Evolutionary conservation across 2,329 filamentous ascomycete genomes (phyloP).

Genomic region (Fusarium globosum): DNA sequence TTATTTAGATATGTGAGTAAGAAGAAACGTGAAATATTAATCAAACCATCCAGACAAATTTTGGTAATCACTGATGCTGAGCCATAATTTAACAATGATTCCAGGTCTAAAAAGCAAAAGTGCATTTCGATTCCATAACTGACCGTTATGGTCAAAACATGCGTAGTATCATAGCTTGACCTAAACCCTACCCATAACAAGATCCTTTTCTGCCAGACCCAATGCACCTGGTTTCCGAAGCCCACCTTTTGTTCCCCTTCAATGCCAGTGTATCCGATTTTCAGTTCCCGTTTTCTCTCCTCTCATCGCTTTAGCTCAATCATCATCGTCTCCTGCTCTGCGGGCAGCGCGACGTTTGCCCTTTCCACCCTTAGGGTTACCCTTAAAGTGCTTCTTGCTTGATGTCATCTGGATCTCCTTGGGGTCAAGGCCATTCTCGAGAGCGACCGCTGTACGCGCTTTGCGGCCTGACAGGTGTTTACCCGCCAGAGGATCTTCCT

Average conservation of each 20-base stretch:
- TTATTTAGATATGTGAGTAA: constrained; percentile 14
- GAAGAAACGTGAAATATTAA: background rate
- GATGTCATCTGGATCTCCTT: constrained; percentile 74
- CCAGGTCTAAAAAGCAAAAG: constrained; percentile 33
- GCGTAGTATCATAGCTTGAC: constrained; percentile 31
- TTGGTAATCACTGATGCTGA: background rate
- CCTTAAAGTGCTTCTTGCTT: constrained; percentile 96
- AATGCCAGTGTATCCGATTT: constrained; percentile 49
- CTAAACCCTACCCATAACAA: constrained; percentile 26
- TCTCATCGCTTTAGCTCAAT: constrained; percentile 50
- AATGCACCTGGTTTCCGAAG: constrained; percentile 58
- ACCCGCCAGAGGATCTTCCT: constrained; percentile 49
- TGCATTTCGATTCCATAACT: constrained; percentile 33
- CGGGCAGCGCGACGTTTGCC: constrained; percentile 54
- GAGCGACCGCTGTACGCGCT: constrained; percentile 79
- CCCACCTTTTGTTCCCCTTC: constrained; percentile 56
- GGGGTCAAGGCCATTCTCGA: constrained; percentile 87
- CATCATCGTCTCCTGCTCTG: constrained; percentile 34
- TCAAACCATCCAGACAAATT: background rate
- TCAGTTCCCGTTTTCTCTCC: constrained; percentile 59
- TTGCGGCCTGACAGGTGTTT: constrained; percentile 88
- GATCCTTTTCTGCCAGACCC: constrained; percentile 34
- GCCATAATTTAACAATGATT: background rate
- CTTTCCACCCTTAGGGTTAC: constrained; percentile 71
- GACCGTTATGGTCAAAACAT: constrained; percentile 26